Percentiles rank a stretch among this genome's conserved stretches.
Evolutionary conservation across 2,329 filamentous ascomycete genomes (phyloP).

Genomic region (Microascus cirrosus): DNA sequence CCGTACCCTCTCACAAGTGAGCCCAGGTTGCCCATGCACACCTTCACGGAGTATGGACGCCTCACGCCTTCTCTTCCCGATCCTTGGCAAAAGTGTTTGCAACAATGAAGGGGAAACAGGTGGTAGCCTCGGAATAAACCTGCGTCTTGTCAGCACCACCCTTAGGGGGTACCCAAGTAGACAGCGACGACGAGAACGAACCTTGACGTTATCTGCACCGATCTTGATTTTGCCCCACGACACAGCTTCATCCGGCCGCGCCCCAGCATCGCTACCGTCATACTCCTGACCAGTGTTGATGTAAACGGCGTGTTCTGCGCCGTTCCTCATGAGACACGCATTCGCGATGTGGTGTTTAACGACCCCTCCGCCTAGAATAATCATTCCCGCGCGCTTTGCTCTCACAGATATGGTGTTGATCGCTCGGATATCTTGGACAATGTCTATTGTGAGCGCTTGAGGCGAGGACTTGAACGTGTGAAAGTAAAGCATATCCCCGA

Average conservation of each 20-base stretch:
- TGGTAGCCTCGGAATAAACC: slow-evolving; percentile 55
- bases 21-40: background rate
- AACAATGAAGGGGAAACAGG: slow-evolving; percentile 56
- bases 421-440: slow-evolving; percentile 83
- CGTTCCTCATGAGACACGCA: slow-evolving; percentile 93
- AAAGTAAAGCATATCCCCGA: slow-evolving; percentile 98
- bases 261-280: slow-evolving; percentile 92
- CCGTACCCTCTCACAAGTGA: background rate
- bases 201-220: slow-evolving; percentile 82
- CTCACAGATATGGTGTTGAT: slow-evolving; percentile 88
- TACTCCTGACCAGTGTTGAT: slow-evolving; percentile 98
- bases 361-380: slow-evolving; percentile 88
- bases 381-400: slow-evolving; percentile 85
- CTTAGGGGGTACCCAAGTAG: background rate
- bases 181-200: slow-evolving; percentile 21
- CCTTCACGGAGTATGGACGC: background rate
- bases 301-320: slow-evolving; percentile 92
- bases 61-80: background rate
- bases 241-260: slow-evolving; percentile 88
- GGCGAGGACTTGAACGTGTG: slow-evolving; percentile 90
- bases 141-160: slow-evolving; percentile 13
- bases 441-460: slow-evolving; percentile 70
- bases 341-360: slow-evolving; percentile 99
- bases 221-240: slow-evolving; percentile 98
- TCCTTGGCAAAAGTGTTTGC: slow-evolving; percentile 56